Evolutionary conservation across 1,139 yeast genomes (phyloP).

Genomic region (Magnusiomyces magnusii): DNA sequence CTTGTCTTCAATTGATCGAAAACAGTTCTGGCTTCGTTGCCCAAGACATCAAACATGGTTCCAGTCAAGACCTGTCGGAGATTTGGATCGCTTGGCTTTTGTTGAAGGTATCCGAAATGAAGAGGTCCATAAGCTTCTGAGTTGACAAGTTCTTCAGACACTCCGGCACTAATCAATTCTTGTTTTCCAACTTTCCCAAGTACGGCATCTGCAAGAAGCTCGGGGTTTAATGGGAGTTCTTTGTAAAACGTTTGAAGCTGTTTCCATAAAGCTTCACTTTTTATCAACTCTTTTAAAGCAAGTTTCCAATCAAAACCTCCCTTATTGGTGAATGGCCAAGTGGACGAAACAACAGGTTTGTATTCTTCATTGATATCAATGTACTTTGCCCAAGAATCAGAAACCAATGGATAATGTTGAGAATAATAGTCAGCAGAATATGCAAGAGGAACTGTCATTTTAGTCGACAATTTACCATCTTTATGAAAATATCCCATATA

Average conservation of each 20-base stretch:
- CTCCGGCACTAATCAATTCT: background rate
- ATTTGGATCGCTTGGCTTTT: background rate
- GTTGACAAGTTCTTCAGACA: background rate
- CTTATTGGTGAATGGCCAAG: background rate
- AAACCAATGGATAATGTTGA: conserved; percentile 19
- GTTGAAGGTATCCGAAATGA: background rate
- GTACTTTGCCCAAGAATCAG: conserved; percentile 22
- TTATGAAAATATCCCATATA: conserved; percentile 19
- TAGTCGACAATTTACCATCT: conserved; percentile 10
- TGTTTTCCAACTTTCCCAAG: background rate
- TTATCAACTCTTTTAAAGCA: background rate
- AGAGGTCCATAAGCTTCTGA: background rate
- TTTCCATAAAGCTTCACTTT: background rate
- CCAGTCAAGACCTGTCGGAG: background rate
- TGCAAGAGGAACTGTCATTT: conserved; percentile 19
- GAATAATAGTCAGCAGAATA: conserved; percentile 27
- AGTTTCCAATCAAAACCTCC: background rate
- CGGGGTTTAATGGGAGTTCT: background rate
- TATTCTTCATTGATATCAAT: conserved; percentile 24
- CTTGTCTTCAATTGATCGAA: background rate
- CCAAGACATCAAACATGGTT: background rate
- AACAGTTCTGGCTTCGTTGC: background rate
- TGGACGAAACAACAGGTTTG: background rate
- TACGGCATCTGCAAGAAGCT: background rate
- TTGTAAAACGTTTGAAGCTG: background rate